phyloP scores from a whole-genome alignment of 108 stramenopile genomes.

The Fistulifera solaris region DNA sequence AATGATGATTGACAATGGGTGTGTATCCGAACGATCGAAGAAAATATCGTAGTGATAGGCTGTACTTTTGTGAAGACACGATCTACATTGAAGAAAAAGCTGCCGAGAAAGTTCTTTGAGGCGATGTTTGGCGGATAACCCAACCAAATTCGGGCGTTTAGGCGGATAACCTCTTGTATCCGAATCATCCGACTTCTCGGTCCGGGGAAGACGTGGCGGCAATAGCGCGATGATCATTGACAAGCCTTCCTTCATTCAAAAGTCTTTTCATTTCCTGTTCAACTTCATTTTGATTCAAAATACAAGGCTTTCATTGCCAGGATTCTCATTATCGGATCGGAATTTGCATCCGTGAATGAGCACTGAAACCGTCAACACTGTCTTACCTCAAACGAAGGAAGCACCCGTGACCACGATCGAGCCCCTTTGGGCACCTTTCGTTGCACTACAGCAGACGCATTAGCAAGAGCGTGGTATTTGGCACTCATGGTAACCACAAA shows the following conservation, averaged over 20 bases:
- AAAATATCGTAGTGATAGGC: background rate
- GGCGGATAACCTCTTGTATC: too few species aligned
- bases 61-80: background rate
- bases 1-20: background rate
- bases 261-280: too few species aligned
- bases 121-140: too few species aligned
- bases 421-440: slow-evolving; percentile 19
- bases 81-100: background rate
- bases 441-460: slow-evolving; percentile 4
- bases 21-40: background rate
- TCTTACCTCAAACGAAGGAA: slow-evolving; percentile 30
- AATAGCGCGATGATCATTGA: background rate
- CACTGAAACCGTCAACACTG: background rate
- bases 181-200: too few species aligned
- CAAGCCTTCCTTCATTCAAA: background rate
- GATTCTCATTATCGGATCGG: background rate
- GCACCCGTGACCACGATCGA: slow-evolving; percentile 17
- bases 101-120: background rate
- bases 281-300: background rate
- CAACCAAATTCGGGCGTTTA: too few species aligned
- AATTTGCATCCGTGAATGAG: background rate
- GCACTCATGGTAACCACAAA: slow-evolving; percentile 1
- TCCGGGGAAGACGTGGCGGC: background rate
- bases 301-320: background rate
- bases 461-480: slow-evolving; percentile 1